Conservation (phyloP, 441 rosid genomes). For the Sinapis alba region DNA sequence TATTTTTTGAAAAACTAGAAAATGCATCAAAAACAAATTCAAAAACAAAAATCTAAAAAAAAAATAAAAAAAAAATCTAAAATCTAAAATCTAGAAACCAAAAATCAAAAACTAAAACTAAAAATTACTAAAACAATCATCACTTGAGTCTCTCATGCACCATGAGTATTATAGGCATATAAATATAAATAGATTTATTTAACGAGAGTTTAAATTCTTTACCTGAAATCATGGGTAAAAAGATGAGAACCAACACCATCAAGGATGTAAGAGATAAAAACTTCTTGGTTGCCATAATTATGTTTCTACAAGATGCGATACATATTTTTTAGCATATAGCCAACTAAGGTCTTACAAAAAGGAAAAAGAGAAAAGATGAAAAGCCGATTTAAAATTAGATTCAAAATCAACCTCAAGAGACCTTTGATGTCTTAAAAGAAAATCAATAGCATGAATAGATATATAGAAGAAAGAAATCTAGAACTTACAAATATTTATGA, state of each 20-base stretch:
- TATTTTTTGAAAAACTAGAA: too few species aligned
- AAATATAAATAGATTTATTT: too few species aligned
- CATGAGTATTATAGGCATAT: too few species aligned
- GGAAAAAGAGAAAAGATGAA: background rate
- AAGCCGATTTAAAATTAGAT: background rate
- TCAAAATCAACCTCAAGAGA: background rate
- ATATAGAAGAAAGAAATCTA: background rate
- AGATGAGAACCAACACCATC: slow-evolving; percentile 2
- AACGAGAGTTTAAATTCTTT: background rate
- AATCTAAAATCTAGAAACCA: too few species aligned
- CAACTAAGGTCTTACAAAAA: background rate
- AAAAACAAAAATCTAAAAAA: too few species aligned
- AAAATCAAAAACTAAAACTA: too few species aligned
- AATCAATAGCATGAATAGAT: background rate
- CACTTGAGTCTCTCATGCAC: too few species aligned
- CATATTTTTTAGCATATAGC: background rate
- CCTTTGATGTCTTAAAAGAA: background rate
- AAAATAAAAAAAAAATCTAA: too few species aligned
- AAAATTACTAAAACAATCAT: too few species aligned
- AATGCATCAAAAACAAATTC: too few species aligned
- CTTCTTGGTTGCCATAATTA: background rate
- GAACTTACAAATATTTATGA: background rate
- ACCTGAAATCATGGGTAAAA: slow-evolving; percentile 21
- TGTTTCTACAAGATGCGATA: background rate
- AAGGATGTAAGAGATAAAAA: background rate